Evolutionary conservation across 306 rosid genomes (phyloP).

Genomic region (Trifolium pratense): DNA sequence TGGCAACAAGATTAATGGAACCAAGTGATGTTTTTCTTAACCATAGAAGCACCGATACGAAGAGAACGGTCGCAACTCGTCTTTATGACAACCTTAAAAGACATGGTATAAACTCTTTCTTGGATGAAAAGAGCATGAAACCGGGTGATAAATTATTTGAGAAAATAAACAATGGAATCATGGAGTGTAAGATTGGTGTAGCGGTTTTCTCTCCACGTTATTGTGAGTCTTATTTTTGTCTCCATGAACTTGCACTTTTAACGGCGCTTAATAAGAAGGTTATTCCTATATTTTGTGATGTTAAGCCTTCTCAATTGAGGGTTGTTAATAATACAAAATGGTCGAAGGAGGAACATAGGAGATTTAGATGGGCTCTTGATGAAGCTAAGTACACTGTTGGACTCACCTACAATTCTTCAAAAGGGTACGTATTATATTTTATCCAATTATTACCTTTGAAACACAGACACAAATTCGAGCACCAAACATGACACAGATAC

Average conservation of each 20-base stretch:
- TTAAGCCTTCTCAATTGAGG: slow-evolving; percentile 72
- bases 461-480: no score
- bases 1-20: slow-evolving; percentile 40
- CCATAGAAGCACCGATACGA: slow-evolving; percentile 80
- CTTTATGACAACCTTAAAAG: slow-evolving; percentile 66
- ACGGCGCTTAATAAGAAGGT: slow-evolving; percentile 69
- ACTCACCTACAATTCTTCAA: slow-evolving; percentile 66
- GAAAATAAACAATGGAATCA: slow-evolving; percentile 66
- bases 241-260: slow-evolving; percentile 78
- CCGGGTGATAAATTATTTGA: slow-evolving; percentile 92
- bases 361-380: slow-evolving; percentile 67
- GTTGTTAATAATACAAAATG: slow-evolving; percentile 45
- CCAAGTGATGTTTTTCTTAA: slow-evolving; percentile 82
- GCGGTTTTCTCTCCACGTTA: slow-evolving; percentile 81
- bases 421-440: slow-evolving; percentile 58
- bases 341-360: slow-evolving; percentile 45
- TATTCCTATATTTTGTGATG: slow-evolving; percentile 83
- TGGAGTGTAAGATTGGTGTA: slow-evolving; percentile 69
- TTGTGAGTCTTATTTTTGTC: slow-evolving; percentile 83
- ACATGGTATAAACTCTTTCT: slow-evolving; percentile 57
- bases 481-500: no score
- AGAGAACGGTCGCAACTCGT: slow-evolving; percentile 64
- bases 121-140: slow-evolving; percentile 82
- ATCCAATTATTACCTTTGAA: background rate
- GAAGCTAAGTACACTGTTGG: slow-evolving; percentile 73